Evolutionary conservation across 768 basidiomycete genomes (phyloP), one percentile per base, ranked within the genome.

Genomic region (Mycena metata): DNA sequence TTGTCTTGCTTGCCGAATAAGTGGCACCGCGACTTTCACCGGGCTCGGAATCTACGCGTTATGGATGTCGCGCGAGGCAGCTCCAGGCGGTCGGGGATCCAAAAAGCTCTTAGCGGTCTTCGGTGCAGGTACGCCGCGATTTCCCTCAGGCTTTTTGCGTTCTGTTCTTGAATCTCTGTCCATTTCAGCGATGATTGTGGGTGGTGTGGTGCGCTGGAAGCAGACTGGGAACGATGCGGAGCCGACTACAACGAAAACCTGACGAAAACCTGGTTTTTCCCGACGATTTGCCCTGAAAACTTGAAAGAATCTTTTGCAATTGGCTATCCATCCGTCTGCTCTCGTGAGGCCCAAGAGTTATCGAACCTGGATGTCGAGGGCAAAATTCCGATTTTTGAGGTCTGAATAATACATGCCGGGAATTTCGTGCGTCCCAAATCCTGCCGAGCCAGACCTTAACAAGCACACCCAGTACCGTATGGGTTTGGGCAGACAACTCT

Each of bases 41-140:
- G 85, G 85, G 5, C 85, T 88, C 6, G 92, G 93, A 7, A 68
- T 89, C 26, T 93, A 94, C 74, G 91, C 92, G 2, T 77, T 94
- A 30, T 84, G 85, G 76, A 85, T 87, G 81, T 86, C 91, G 30
- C 88, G 92, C 52, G 83, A 84, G 26, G 82, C 82, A 47, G 89
- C 89, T 13, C 90, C 88, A 10, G 91, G 91, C 7, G 88, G 86
- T 2, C 77, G 83, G 5, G 74, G 83, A 30, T 90, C 91, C 64
- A 93, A 91, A 76, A 81, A 83, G 43, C 80, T 91, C 58, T 82
- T 92, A 72, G 89, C 83, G 6, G 89, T 61, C 26, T 68, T 71
- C 19, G 70, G 70, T 21, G 66, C 54, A 51, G 70, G 70, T 71
- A 35, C 30, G 66, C 11, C 2, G 0, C 13, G 58, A n/a, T n/a